Conservation (phyloP, 148 eudicot species). For the Oxyria digyna region DNA sequence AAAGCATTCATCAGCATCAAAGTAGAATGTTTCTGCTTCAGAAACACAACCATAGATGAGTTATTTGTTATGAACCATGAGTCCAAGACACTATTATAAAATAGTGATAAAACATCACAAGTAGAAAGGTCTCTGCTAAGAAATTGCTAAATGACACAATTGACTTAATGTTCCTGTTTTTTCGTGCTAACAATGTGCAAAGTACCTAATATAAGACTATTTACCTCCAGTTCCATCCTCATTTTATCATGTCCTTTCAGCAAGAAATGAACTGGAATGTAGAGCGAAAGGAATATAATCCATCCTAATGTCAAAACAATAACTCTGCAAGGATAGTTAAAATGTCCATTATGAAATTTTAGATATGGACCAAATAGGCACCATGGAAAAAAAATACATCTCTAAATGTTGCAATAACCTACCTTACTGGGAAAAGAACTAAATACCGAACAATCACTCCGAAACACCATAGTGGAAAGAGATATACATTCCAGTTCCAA, state of each 20-base stretch:
- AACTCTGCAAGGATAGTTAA: constrained; percentile 42
- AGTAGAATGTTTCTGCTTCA: neutral
- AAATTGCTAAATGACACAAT: neutral
- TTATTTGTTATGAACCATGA: neutral
- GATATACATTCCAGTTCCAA: constrained; percentile 96
- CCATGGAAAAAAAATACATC: neutral
- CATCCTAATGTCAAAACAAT: constrained; percentile 76
- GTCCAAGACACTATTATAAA: neutral
- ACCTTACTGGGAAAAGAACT: constrained; percentile 81
- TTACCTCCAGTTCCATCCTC: constrained; percentile 88
- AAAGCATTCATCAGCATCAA: neutral
- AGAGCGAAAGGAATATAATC: constrained; percentile 90
- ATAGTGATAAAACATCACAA: neutral
- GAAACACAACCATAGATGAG: neutral
- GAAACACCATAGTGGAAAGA: constrained; percentile 90
- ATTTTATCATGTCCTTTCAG: constrained; percentile 81
- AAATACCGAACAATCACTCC: constrained; percentile 80
- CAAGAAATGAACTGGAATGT: constrained; percentile 76
- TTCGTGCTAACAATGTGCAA: neutral
- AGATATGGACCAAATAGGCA: neutral
- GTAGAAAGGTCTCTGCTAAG: neutral
- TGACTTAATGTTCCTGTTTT: too few relatives aligned
- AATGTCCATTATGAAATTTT: neutral
- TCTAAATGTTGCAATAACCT: constrained; percentile 8
- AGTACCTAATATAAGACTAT: neutral